phyloP scores from a whole-genome alignment of 1,284 basidiomycete genomes.

The Ceraceosorus guamensis region DNA sequence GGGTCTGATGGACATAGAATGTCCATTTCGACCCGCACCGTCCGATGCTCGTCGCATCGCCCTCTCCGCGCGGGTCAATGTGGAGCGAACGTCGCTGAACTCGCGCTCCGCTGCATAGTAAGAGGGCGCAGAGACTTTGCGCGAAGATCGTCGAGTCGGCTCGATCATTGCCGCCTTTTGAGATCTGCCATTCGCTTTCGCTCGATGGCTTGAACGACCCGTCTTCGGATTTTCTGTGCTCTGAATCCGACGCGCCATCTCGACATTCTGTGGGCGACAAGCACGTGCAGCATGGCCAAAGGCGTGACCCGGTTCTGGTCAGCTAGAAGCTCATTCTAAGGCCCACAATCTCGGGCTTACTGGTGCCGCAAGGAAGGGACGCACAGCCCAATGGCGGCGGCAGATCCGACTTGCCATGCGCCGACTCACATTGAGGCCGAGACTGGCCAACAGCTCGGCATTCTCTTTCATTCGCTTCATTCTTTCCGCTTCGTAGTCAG shows the following conservation, averaged over 20 bases:
- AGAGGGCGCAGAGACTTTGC: too few species aligned
- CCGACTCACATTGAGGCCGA: constrained; percentile 16
- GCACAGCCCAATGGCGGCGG: background rate
- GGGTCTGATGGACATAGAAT: constrained; percentile 12
- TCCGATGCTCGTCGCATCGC: background rate
- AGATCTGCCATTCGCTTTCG: background rate
- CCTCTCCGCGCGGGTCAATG: too few species aligned
- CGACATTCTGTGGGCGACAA: too few species aligned
- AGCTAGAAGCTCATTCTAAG: too few species aligned
- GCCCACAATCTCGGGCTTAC: too few species aligned
- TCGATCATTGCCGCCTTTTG: background rate
- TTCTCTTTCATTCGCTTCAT: constrained; percentile 49
- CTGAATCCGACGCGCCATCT: too few species aligned
- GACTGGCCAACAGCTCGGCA: constrained; percentile 25
- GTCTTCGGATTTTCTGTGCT: too few species aligned
- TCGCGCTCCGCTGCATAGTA: too few species aligned
- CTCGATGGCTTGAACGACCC: background rate
- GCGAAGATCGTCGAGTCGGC: background rate
- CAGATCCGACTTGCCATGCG: background rate
- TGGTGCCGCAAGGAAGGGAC: background rate
- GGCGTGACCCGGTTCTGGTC: too few species aligned
- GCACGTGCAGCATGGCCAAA: too few species aligned
- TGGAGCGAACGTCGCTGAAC: too few species aligned
- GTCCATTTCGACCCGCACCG: background rate
- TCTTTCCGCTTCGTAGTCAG: constrained; percentile 31